Conservation (phyloP, 345 rosid species). For the Hibiscus tridactylites region DNA sequence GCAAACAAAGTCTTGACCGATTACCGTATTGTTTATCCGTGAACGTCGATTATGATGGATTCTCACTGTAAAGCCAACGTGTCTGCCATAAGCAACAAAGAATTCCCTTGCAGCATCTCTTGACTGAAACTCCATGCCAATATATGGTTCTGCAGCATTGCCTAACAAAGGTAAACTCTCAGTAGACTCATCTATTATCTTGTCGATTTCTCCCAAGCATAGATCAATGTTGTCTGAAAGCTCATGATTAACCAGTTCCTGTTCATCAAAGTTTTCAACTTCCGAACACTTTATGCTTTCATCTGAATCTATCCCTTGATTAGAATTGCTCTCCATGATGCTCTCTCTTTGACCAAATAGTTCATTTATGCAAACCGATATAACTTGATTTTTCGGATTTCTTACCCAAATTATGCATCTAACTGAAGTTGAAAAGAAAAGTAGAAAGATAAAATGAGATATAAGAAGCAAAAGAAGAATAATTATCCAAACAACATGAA, state of each 20-base stretch:
- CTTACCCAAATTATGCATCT: background rate
- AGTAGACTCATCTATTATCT: slow-evolving; percentile 24
- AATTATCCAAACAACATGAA: too few species aligned
- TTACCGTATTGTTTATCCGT: slow-evolving; percentile 34
- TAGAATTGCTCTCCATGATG: slow-evolving; percentile 23
- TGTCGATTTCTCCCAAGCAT: slow-evolving; percentile 30
- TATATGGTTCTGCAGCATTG: slow-evolving; percentile 22
- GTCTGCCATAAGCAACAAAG: slow-evolving; percentile 40
- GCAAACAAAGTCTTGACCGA: slow-evolving; percentile 54
- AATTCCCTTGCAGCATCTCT: slow-evolving; percentile 43
- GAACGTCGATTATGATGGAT: slow-evolving; percentile 48
- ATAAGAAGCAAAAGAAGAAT: too few species aligned
- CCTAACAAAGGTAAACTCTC: slow-evolving; percentile 16
- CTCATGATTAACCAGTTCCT: slow-evolving; percentile 23
- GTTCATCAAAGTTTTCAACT: slow-evolving; percentile 23
- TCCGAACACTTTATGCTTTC: slow-evolving; percentile 24
- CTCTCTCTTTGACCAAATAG: background rate
- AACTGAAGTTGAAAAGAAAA: background rate
- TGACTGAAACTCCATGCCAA: slow-evolving; percentile 38
- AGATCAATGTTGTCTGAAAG: slow-evolving; percentile 24
- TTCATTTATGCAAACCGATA: background rate
- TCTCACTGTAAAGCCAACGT: slow-evolving; percentile 35
- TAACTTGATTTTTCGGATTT: background rate
- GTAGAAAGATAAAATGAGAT: background rate
- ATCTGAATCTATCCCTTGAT: slow-evolving; percentile 24